Percentiles rank a stretch among this genome's conserved stretches.
Conservation (phyloP, 2,329 filamentous ascomycete genomes). For the Fonsecaea multimorphosa region DNA sequence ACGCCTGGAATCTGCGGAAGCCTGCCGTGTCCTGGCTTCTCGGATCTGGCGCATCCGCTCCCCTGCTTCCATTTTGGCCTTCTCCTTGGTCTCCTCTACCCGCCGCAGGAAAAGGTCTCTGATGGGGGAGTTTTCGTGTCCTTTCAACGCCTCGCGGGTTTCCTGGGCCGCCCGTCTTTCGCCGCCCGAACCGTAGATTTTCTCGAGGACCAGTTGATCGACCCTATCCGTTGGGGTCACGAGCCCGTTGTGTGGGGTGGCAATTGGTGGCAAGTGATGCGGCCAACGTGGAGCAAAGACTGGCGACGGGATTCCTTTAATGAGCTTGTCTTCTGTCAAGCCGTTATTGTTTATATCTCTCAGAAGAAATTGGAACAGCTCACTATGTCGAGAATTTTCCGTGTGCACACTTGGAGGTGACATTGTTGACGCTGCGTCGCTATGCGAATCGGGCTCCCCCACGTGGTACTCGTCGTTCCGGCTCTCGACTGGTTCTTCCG, state of each 20-base stretch:
- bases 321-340: neutral
- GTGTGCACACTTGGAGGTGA: neutral
- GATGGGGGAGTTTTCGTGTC: neutral
- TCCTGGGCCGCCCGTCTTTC: neutral
- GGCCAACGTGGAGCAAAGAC: neutral
- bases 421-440: neutral
- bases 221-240: neutral
- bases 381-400: neutral
- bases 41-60: neutral
- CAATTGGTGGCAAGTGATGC: constrained; percentile 6
- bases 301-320: neutral
- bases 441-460: neutral
- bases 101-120: neutral
- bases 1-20: neutral
- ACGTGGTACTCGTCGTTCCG: neutral
- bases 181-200: neutral
- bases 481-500: neutral
- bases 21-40: neutral
- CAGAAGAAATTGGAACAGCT: neutral
- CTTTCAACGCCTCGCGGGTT: neutral
- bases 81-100: neutral
- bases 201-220: constrained; percentile 5
- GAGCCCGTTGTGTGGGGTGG: neutral
- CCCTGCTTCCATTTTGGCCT: neutral
- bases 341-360: neutral